Percentiles rank a stretch among this genome's conserved stretches.
These are phyloP conservation scores for Panicum virgatum DNA, from an alignment of 202 grass and related monocot species.

Conservation along the genomic window DNA sequence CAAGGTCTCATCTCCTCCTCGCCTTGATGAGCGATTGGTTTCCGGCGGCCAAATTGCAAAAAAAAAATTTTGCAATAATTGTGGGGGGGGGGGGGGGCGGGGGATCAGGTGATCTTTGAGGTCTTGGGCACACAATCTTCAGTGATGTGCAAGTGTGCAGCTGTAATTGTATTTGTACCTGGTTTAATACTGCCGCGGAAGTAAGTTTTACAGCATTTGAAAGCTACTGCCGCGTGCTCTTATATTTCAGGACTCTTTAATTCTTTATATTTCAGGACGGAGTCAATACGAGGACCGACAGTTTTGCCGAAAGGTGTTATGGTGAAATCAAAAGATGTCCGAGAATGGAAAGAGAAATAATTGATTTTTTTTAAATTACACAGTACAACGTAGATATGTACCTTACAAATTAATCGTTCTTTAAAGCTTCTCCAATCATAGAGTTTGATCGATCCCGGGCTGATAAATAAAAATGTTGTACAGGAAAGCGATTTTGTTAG, in stretches of 20 bases:
- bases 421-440: too few species aligned
- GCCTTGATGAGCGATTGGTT: neutral
- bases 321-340: too few species aligned
- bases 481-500: neutral
- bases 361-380: too few species aligned
- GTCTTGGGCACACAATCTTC: neutral
- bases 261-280: too few species aligned
- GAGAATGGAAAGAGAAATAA: too few species aligned
- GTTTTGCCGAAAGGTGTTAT: too few species aligned
- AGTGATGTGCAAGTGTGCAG: neutral
- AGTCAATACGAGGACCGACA: too few species aligned
- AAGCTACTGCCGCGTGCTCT: neutral
- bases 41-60: neutral
- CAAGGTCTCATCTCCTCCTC: neutral
- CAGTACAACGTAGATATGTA: too few species aligned
- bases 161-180: neutral
- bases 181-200: neutral
- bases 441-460: too few species aligned
- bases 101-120: neutral
- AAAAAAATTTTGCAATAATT: conserved; percentile 35
- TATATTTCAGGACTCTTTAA: too few species aligned
- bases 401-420: too few species aligned
- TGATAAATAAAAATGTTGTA: neutral
- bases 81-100: neutral
- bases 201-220: neutral